These are phyloP conservation scores for Lathyrus aphaca DNA, from an alignment of 306 rosid genomes.

Conservation along the genomic window DNA sequence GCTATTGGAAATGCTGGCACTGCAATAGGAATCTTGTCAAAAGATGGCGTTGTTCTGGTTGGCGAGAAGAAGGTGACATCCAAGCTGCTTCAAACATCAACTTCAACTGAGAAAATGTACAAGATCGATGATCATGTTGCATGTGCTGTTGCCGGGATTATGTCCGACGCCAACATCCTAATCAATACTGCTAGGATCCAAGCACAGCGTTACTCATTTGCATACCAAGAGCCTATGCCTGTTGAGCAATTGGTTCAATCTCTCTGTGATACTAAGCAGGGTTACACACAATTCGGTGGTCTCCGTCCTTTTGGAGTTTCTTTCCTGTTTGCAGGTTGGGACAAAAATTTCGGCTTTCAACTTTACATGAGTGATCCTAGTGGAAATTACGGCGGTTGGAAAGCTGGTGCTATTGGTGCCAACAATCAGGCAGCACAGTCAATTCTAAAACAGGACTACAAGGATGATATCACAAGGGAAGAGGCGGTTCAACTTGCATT, in stretches of 20 bases:
- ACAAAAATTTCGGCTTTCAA: conserved; percentile 58
- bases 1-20: conserved; percentile 62
- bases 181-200: conserved; percentile 57
- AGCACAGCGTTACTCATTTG: conserved; percentile 55
- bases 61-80: conserved; percentile 61
- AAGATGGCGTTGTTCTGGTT: conserved; percentile 58
- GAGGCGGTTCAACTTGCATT: conserved; percentile 60
- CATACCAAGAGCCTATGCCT: conserved; percentile 62
- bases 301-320: conserved; percentile 60
- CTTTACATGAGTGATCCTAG: conserved; percentile 61
- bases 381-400: conserved; percentile 64
- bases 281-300: conserved; percentile 59
- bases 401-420: conserved; percentile 59
- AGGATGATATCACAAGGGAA: conserved; percentile 58
- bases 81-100: conserved; percentile 60
- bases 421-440: conserved; percentile 62
- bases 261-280: conserved; percentile 59
- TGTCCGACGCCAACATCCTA: conserved; percentile 61
- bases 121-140: conserved; percentile 62
- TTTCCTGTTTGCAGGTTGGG: conserved; percentile 59
- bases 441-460: conserved; percentile 58
- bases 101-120: conserved; percentile 58
- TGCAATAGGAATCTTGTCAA: conserved; percentile 57
- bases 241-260: conserved; percentile 62
- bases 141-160: conserved; percentile 57